Percentiles rank a stretch among this genome's conserved stretches.
Evolutionary conservation across 306 rosid species (phyloP).

Genomic region (Rosa multiflora): DNA sequence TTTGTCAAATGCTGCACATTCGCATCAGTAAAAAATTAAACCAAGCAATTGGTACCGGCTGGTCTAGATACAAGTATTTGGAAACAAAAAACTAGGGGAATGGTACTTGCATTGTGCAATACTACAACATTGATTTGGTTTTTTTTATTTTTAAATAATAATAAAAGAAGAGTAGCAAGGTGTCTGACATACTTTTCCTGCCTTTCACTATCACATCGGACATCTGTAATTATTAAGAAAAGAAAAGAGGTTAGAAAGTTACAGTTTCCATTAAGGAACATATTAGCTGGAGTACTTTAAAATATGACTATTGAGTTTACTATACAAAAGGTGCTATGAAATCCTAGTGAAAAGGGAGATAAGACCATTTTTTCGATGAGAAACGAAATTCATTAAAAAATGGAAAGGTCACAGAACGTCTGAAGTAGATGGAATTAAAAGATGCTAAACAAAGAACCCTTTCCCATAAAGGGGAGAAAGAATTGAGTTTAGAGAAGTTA

Average conservation of each 20-base stretch:
- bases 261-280: neutral
- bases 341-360: neutral
- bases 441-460: neutral
- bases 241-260: neutral
- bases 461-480: neutral
- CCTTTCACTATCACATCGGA: conserved; percentile 67
- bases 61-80: neutral
- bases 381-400: neutral
- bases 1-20: conserved; percentile 64
- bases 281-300: conserved; percentile 4
- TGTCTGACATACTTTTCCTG: conserved; percentile 64
- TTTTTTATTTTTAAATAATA: neutral
- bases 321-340: neutral
- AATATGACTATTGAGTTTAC: neutral
- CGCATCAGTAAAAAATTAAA: conserved; percentile 21
- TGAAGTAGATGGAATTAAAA: neutral
- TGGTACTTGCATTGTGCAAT: conserved; percentile 3
- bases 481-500: neutral
- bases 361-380: neutral
- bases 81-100: neutral
- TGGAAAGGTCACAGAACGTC: neutral
- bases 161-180: conserved; percentile 1
- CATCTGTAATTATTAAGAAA: conserved; percentile 53
- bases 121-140: neutral
- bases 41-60: conserved; percentile 12